Percentiles rank a stretch among this genome's conserved stretches.
phyloP scores from a whole-genome alignment of 352 stramenopile genomes.

The Globisporangium nunn region DNA sequence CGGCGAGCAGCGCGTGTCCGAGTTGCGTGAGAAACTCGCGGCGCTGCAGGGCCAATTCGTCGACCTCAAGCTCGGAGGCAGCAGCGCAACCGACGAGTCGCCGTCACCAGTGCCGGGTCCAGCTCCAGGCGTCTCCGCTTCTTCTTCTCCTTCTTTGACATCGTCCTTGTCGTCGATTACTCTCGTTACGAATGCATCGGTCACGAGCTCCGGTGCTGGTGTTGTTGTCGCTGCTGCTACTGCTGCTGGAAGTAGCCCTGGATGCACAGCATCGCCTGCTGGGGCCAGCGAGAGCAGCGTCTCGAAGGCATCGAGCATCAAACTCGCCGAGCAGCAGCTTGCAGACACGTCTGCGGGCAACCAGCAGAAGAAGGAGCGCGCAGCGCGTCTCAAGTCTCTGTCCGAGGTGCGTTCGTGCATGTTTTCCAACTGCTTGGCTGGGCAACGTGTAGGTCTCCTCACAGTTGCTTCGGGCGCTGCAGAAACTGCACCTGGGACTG shows the following conservation, averaged over 20 bases:
- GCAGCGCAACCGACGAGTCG: constrained; percentile 13
- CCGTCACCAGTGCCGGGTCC: not conserved
- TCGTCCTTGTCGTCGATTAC: not conserved
- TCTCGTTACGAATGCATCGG: not conserved
- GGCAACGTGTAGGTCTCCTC: no score
- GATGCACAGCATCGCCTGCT: not conserved
- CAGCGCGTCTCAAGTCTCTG: constrained; percentile 42
- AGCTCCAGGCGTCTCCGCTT: not conserved
- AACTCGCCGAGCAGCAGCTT: constrained; percentile 63
- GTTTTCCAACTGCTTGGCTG: not conserved
- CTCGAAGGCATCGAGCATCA: constrained; percentile 41
- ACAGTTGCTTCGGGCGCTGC: not conserved
- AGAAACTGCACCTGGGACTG: constrained; percentile 69
- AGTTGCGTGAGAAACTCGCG: constrained; percentile 54
- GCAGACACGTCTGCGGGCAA: constrained; percentile 33
- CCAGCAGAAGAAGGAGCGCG: constrained; percentile 70
- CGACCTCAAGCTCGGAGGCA: constrained; percentile 64
- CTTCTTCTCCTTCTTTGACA: no score
- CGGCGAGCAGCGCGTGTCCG: constrained; percentile 49
- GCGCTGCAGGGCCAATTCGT: constrained; percentile 51
- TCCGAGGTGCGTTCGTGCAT: constrained; percentile 30
- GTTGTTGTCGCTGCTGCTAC: no score
- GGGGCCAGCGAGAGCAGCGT: constrained; percentile 8
- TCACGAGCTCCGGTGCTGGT: not conserved
- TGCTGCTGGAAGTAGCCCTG: not conserved